Conservation (phyloP, 139 green algal species). For the Bryopsis sp. region DNA sequence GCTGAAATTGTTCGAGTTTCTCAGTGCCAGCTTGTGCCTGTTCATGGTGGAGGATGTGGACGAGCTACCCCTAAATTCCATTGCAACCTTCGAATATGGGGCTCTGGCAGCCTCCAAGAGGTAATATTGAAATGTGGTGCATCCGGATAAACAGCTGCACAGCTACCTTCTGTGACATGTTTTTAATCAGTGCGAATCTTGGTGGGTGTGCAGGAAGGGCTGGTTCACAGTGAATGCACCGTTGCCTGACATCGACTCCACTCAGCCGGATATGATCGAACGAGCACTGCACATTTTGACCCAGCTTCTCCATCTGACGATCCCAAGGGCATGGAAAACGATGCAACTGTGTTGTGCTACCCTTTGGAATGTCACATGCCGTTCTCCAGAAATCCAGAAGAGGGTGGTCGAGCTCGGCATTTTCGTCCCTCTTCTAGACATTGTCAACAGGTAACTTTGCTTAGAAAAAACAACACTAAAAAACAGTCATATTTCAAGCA, state of each 20-base stretch:
- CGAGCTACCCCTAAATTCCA: conserved; percentile 10
- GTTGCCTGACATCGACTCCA: conserved; percentile 28
- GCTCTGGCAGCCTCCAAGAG: too few relatives aligned
- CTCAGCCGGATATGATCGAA: conserved; percentile 30
- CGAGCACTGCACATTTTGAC: conserved; percentile 48
- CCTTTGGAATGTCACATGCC: conserved; percentile 41
- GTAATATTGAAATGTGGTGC: too few relatives aligned
- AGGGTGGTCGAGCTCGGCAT: conserved; percentile 41
- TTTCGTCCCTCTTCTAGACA: conserved; percentile 30
- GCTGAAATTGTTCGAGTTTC: conserved; percentile 78
- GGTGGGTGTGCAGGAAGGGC: conserved; percentile 24
- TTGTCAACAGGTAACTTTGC: conserved; percentile 22
- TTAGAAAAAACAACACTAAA: not conserved
- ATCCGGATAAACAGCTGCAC: too few relatives aligned
- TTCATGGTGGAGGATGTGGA: conserved; percentile 59
- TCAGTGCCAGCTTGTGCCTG: conserved; percentile 63
- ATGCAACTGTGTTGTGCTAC: conserved; percentile 42
- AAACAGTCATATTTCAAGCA: not conserved
- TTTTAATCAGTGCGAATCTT: too few relatives aligned
- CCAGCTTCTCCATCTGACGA: conserved; percentile 29
- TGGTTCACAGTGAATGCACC: conserved; percentile 58
- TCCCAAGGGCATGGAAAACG: conserved; percentile 37
- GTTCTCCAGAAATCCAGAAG: conserved; percentile 39
- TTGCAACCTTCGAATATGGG: too few relatives aligned
- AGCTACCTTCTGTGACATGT: too few relatives aligned